phyloP scores from a whole-genome alignment of 2,329 filamentous ascomycete genomes.

The Dactylellina parvicollis region DNA sequence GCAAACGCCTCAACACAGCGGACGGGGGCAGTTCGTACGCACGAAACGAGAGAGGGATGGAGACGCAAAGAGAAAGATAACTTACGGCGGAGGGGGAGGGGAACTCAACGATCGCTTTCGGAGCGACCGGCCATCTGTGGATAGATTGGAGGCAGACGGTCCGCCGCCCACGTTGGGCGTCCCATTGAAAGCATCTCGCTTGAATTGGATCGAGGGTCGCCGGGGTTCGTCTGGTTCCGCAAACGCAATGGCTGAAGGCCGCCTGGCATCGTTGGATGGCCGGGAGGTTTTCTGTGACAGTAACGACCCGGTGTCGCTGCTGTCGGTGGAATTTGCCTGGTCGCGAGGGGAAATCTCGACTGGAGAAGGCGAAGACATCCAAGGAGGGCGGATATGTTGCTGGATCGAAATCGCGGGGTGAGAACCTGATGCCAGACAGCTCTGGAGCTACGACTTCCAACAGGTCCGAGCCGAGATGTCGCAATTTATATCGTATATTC shows the following conservation, averaged over 20 bases:
- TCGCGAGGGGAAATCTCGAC: slow-evolving; percentile 47
- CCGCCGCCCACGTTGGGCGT: slow-evolving; percentile 35
- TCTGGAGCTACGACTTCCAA: not conserved
- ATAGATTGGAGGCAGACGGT: slow-evolving; percentile 33
- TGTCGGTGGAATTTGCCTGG: slow-evolving; percentile 41
- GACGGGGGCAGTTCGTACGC: not conserved
- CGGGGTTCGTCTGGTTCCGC: slow-evolving; percentile 49
- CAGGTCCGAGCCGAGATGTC: not conserved
- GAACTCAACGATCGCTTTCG: slow-evolving; percentile 57
- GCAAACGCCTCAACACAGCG: not conserved
- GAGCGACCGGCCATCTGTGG: slow-evolving; percentile 26
- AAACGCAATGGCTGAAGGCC: slow-evolving; percentile 49
- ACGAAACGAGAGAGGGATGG: not conserved
- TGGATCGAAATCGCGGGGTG: slow-evolving; percentile 3
- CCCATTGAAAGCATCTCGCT: slow-evolving; percentile 40
- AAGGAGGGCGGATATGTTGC: slow-evolving; percentile 34
- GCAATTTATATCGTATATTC: not conserved
- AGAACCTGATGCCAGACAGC: not conserved
- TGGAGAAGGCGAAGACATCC: slow-evolving; percentile 51
- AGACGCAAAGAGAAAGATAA: slow-evolving; percentile 5
- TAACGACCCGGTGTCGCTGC: slow-evolving; percentile 43
- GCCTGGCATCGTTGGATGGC: slow-evolving; percentile 31
- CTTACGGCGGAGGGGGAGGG: slow-evolving; percentile 58
- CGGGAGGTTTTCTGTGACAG: slow-evolving; percentile 36
- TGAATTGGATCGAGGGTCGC: slow-evolving; percentile 50